Evolutionary conservation across 1,139 yeast species (phyloP), one percentile per base, ranked within the genome.

Genomic region (Spencermartinsiella ligniputridi): DNA sequence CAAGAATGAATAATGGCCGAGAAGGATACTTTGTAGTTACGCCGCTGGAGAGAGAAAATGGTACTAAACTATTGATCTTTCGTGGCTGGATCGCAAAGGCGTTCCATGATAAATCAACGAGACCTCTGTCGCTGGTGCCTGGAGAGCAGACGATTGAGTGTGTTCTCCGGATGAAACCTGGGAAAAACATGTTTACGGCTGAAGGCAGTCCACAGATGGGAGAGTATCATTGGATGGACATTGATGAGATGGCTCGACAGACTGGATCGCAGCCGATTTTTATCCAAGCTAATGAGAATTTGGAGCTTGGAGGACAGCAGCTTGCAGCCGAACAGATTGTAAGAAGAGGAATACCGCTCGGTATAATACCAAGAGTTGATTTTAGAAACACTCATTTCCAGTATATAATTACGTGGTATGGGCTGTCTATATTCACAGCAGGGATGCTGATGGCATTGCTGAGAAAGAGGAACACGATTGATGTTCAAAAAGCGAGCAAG

Each of bases 361-460:
- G 96, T 1, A 79, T 83, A 44, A 68, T 74, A 3, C 94, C 97
- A 12, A 79, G 79, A 57, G 79, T 92, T 24, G 89, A 82, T 51
- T 75, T 88, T 60, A 78, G 84, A 52, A 94, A 92, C 64, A 89
- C 90, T 60, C 99, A 92, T 62, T 69, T 90, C 64, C 96, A 92
- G 64, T 92, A 92, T 63, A 70, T 92, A 57, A 78, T 88, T 18
- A 92, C 99, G 0, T 92, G 99, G 99, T 92, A 87, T 62, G 96
- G 95, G 0, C 75, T 89, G 35, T 80, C 89, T 1, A 57, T 83
- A 34, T 76, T 85, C 32, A 83, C 95, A 39, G 60, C 89, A 0
- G 78, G 81, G 27, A 74, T 86, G 61, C 71, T 90, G 19, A 63
- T 78, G 43, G 64, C 75, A 27, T 79, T 86, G 9, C 60, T 83